Percentiles rank a stretch among this genome's conserved stretches.
These are phyloP conservation scores for Acorus calamus DNA, from an alignment of 106 monocot genomes.

Conservation along the genomic window DNA sequence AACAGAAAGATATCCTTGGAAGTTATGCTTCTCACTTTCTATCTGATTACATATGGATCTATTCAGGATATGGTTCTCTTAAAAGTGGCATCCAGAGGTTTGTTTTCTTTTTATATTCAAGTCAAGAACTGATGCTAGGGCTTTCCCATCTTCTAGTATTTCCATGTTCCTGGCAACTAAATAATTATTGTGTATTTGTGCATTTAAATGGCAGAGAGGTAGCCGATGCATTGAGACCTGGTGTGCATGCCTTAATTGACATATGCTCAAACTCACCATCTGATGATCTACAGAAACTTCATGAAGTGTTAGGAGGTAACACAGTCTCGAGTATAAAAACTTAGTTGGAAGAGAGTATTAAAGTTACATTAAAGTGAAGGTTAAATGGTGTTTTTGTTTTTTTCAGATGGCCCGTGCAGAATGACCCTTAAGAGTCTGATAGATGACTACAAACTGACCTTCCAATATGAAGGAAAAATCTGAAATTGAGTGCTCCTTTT, in stretches of 20 bases:
- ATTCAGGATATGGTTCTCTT: slow-evolving; percentile 37
- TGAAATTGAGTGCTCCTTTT: slow-evolving; percentile 7
- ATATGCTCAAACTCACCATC: slow-evolving; percentile 28
- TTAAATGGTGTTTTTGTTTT: background rate
- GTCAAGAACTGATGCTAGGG: background rate
- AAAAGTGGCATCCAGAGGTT: slow-evolving; percentile 49
- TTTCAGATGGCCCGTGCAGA: slow-evolving; percentile 67
- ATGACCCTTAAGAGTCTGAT: slow-evolving; percentile 52
- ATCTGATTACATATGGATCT: slow-evolving; percentile 40
- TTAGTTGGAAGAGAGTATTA: slow-evolving; percentile 5
- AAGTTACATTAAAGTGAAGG: background rate
- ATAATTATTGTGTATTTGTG: background rate
- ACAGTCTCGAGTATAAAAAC: no score
- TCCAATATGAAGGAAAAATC: slow-evolving; percentile 80
- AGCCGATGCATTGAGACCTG: slow-evolving; percentile 73
- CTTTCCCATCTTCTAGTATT: background rate
- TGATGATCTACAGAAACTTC: slow-evolving; percentile 65
- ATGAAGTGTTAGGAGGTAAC: slow-evolving; percentile 57
- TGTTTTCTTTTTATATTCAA: background rate
- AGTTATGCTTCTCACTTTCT: slow-evolving; percentile 42
- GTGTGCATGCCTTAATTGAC: slow-evolving; percentile 75
- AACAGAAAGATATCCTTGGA: slow-evolving; percentile 47
- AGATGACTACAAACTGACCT: slow-evolving; percentile 55
- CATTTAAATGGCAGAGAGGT: slow-evolving; percentile 44
- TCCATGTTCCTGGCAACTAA: no score